Evolutionary conservation across 495 filamentous ascomycete species (phyloP).

Genomic region (Neurospora cerealis): DNA sequence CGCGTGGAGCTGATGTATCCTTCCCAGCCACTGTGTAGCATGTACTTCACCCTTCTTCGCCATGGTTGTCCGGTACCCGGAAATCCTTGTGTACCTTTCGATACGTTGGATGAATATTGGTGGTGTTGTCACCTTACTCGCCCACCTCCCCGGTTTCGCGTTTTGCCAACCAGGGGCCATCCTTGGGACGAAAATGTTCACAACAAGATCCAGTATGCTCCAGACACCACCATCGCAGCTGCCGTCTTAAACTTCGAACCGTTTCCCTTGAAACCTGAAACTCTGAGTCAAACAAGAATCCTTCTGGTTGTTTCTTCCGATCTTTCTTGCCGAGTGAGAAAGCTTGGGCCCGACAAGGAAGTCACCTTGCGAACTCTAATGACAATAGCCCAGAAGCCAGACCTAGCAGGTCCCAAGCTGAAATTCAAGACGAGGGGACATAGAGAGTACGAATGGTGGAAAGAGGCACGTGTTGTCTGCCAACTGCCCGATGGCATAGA

Average conservation of each 20-base stretch:
- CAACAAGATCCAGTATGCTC: neutral
- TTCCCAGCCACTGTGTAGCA: neutral
- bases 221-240: neutral
- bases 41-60: neutral
- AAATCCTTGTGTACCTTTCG: neutral
- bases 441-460: neutral
- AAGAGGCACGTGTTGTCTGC: neutral
- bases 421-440: rapidly evolving
- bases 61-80: neutral
- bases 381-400: neutral
- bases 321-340: neutral
- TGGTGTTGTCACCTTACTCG: neutral
- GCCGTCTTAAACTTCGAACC: neutral
- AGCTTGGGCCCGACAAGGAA: neutral
- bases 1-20: neutral
- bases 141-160: neutral
- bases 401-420: rapidly evolving
- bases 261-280: neutral
- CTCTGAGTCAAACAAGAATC: neutral
- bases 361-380: neutral
- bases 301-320: neutral
- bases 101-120: neutral
- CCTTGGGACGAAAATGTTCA: neutral
- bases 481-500: neutral
- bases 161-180: neutral